A percentile compares a stretch with the other conserved stretches of the same genome.
These are phyloP conservation scores for Brassica juncea DNA, from an alignment of 345 rosid genomes.

Conservation along the genomic window DNA sequence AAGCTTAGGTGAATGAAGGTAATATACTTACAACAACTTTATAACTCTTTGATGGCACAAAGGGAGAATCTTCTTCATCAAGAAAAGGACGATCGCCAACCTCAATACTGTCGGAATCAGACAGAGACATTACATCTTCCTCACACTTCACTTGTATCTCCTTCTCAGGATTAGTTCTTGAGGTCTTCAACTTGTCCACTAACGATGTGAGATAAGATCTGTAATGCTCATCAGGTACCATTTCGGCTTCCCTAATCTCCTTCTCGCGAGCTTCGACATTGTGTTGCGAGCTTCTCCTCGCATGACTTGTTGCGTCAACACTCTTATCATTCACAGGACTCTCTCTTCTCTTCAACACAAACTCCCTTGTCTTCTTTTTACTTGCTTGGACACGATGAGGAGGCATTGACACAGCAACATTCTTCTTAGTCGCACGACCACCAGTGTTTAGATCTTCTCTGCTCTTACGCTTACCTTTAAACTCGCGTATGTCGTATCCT, in stretches of 20 bases:
- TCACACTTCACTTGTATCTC: constrained; percentile 34
- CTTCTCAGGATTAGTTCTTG: background rate
- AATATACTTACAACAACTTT: constrained; percentile 30
- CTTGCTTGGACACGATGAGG: constrained; percentile 12
- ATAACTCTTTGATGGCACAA: constrained; percentile 43
- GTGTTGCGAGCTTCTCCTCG: background rate
- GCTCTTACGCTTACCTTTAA: background rate
- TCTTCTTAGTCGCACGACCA: constrained; percentile 16
- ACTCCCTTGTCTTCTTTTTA: background rate
- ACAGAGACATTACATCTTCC: constrained; percentile 39
- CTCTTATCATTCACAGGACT: background rate
- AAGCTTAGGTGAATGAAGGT: constrained; percentile 8
- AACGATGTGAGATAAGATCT: constrained; percentile 22
- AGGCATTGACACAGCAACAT: background rate
- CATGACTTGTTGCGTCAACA: constrained; percentile 5
- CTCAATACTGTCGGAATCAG: constrained; percentile 51
- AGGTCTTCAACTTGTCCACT: constrained; percentile 8
- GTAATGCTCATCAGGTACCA: constrained; percentile 27
- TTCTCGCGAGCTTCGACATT: background rate
- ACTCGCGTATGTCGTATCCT: constrained; percentile 17
- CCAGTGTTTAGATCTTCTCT: background rate
- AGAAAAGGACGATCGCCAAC: constrained; percentile 41
- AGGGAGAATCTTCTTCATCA: constrained; percentile 43
- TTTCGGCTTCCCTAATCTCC: background rate
- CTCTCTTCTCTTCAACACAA: constrained; percentile 1